Evolutionary conservation across 148 eudicot genomes (phyloP), one percentile per base, ranked within the genome.

Genomic region (Pharnaceum exiguum): DNA sequence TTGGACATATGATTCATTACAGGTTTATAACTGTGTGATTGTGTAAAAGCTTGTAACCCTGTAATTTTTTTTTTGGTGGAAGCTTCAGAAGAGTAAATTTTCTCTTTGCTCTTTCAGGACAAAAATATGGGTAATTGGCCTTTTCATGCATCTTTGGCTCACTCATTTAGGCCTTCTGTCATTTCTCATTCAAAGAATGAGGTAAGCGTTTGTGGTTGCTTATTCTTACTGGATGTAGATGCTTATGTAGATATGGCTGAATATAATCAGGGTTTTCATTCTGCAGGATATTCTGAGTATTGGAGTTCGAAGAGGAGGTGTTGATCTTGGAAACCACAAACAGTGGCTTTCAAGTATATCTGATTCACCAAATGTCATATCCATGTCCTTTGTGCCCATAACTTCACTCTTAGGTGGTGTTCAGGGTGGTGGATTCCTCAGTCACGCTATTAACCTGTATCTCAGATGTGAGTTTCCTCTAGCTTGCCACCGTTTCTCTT

Each of bases 401-500:
- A 78, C 79, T 31, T 79, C 98, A 19, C 87, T 93, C 51, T 67
- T 93, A 30, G 75, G 72, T 71, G 98, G 98, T 13, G 80, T 88
- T 32, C 85, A 76, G 37, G 96, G 98, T 48, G 82, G 98, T 75
- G 98, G 96, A 53, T 91, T 91, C 67, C 78, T 91, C 51, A 85
- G 84, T 69, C 96, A 91, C 64, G 98, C 98, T n/a, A 84, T 87
- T 38, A 91, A 91, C 76, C 79, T 91, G 46, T 91, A 91, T 79
- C 77, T 91, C 29, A 77, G 98, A 68, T 91, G 98, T 91, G 70
- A 87, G 96, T 77, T 63, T 23, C 30, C 51, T 21, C 36, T 28
- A 19, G 55, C 29, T 57, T 29, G 27, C 7, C 18, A 47, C 55
- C 51, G 22, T 47, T 38, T 69, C 10, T 16, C 33, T 21, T 27